Percentiles rank a stretch among this genome's conserved stretches.
phyloP scores from a whole-genome alignment of 805 yeast species.

The Jamesozyma hellenica region DNA sequence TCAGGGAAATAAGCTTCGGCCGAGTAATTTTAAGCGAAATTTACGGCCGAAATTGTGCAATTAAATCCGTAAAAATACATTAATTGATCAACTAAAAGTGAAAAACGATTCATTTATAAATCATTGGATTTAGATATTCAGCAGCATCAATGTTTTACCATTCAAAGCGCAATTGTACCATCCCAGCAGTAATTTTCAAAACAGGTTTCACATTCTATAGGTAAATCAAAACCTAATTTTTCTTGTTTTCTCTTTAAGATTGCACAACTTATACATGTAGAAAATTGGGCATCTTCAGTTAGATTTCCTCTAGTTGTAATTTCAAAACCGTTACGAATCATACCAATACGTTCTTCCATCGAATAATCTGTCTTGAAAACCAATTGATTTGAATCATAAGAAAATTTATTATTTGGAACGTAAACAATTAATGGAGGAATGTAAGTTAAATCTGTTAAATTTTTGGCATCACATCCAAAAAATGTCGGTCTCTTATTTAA shows the following conservation, averaged over 20 bases:
- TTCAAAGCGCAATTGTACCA: too few relatives aligned
- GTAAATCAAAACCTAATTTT: slow-evolving; percentile 47
- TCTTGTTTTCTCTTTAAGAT: slow-evolving; percentile 70
- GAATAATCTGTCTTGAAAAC: slow-evolving; percentile 58
- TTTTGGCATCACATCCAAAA: slow-evolving; percentile 69
- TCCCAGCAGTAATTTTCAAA: slow-evolving; percentile 59
- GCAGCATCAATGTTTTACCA: too few relatives aligned
- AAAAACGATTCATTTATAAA: too few relatives aligned
- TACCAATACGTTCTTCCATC: slow-evolving; percentile 43
- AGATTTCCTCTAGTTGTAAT: slow-evolving; percentile 53
- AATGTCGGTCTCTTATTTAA: slow-evolving; percentile 64
- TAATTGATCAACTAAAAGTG: too few relatives aligned
- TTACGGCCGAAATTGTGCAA: too few relatives aligned
- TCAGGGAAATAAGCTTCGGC: too few relatives aligned
- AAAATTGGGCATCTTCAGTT: slow-evolving; percentile 60
- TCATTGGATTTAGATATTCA: too few relatives aligned
- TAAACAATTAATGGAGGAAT: slow-evolving; percentile 72
- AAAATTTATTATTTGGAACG: slow-evolving; percentile 61
- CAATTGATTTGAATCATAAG: slow-evolving; percentile 57
- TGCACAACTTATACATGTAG: slow-evolving; percentile 74
- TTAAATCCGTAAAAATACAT: too few relatives aligned
- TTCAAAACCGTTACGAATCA: slow-evolving; percentile 70
- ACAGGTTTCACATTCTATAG: slow-evolving; percentile 61
- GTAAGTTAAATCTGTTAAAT: slow-evolving; percentile 46
- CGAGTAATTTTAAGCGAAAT: too few relatives aligned